Evolutionary conservation across 345 rosid genomes (phyloP).

Genomic region (Camelina hispida): DNA sequence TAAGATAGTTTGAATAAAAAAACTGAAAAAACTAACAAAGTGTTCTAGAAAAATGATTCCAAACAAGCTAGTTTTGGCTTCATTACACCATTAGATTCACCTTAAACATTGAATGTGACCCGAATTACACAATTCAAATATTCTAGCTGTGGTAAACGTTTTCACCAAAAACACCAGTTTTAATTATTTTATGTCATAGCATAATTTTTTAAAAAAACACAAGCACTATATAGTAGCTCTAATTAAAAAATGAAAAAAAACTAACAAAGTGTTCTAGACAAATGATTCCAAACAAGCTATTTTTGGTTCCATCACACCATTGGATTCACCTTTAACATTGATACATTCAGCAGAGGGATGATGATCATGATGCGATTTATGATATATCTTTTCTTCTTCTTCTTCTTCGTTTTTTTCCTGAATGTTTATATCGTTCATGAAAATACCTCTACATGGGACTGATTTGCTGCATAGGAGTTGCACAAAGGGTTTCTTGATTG

Average conservation of each 20-base stretch:
- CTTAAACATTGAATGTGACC: conserved; percentile 40
- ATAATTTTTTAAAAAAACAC: not conserved
- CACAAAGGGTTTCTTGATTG: conserved; percentile 38
- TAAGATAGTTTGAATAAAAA: not conserved
- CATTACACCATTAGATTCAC: conserved; percentile 40
- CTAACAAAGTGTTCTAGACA: not conserved
- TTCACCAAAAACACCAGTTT: too few relatives aligned
- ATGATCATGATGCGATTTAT: not conserved
- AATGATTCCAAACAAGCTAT: conserved; percentile 43
- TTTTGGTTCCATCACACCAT: conserved; percentile 42
- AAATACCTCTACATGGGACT: conserved; percentile 48
- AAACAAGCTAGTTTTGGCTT: conserved; percentile 47
- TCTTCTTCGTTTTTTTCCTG: conserved; percentile 4
- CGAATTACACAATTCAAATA: too few relatives aligned
- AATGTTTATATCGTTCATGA: conserved; percentile 46
- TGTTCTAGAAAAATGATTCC: not conserved
- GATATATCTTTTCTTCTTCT: not conserved
- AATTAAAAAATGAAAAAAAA: not conserved
- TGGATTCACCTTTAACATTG: conserved; percentile 48
- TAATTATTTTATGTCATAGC: not conserved
- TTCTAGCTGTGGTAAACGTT: too few relatives aligned
- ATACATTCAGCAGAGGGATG: conserved; percentile 42
- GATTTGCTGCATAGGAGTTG: conserved; percentile 47
- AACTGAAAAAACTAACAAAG: not conserved
- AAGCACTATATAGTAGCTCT: not conserved